Evolutionary conservation across 1,139 yeast genomes (phyloP).

Genomic region (Saccharomyces hybrid): DNA sequence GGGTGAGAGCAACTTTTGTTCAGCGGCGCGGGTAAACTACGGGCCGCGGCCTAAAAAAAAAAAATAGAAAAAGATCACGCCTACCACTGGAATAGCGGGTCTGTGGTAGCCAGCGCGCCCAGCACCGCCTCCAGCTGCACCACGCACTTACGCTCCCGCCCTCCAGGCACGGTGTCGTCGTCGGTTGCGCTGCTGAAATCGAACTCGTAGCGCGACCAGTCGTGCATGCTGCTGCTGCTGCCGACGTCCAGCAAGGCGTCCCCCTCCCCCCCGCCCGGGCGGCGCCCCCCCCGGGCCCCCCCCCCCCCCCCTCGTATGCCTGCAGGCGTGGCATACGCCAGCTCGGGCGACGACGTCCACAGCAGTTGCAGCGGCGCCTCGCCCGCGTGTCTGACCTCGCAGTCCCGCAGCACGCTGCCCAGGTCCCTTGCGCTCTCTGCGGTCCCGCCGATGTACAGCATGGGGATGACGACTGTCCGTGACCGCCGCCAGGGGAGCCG

Average conservation of each 20-base stretch:
- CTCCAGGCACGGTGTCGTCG: neutral
- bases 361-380: neutral
- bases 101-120: neutral
- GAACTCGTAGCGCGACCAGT: neutral
- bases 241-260: too few relatives aligned
- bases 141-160: neutral
- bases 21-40: neutral
- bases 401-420: neutral
- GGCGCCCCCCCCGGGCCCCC: too few relatives aligned
- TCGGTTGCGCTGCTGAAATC: neutral
- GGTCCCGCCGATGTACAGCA: neutral
- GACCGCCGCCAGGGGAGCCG: neutral
- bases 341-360: neutral
- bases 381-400: neutral
- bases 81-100: neutral
- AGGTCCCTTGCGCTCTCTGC: neutral
- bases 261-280: too few relatives aligned
- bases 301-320: too few relatives aligned
- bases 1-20: neutral
- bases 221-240: too few relatives aligned
- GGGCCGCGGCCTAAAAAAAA: neutral
- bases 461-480: neutral
- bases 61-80: neutral
- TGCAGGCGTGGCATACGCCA: neutral
- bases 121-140: neutral